Base-by-base conservation (phyloP, 2,329 filamentous ascomycete species). In the Talaromyces sp. region DNA sequence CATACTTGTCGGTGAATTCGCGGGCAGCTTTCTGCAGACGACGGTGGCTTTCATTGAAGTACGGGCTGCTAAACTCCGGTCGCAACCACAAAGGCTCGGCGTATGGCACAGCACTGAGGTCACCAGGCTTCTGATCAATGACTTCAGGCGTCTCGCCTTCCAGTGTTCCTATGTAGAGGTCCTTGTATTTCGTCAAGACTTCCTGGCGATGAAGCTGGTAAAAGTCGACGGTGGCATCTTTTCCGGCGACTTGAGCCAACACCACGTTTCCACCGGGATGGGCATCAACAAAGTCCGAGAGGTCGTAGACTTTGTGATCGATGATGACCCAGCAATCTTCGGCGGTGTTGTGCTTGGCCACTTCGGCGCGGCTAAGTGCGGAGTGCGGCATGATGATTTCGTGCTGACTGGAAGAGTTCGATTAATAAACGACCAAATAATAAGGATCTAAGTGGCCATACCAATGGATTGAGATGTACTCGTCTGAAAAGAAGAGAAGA, bases 121-220 rank as follows among this genome's bases (percentile, higher is more conserved):
- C 90, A 69, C 92, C 92, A 10, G 87, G 82, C 73, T 87, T 79
- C 1, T 86, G 87, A 22, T 87, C 86, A 68, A 93, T 84, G 70
- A 95, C 86, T 73, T 92, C 86, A 22, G 91, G 85, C 73, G 84
- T 88, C 81, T 96, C 91, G 77, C 87, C 90, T 69, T 87, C 81
- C 73, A 96, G 77, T 14, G 87, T 90, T 73, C 92, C 92, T 71
- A 96, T 85, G 77, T 86, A 89, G 19, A 96, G 85, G 71, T 84
- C 80, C n/a, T 72, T 71, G 82, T 96, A 96, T 76, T 93, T 93
- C 67, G 88, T 82, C 11, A 96, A 85, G n/a, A 96, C 91, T 78
- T 96, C 92, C 71, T 96, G 92, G 31, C 92, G 85, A 80, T 97
- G 93, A 62, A 97, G 87, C 82, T 96, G 96, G 86, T 96, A 96